These are phyloP conservation scores for Lasiosphaeria miniovina DNA, from an alignment of 495 filamentous ascomycete species.

Conservation along the genomic window DNA sequence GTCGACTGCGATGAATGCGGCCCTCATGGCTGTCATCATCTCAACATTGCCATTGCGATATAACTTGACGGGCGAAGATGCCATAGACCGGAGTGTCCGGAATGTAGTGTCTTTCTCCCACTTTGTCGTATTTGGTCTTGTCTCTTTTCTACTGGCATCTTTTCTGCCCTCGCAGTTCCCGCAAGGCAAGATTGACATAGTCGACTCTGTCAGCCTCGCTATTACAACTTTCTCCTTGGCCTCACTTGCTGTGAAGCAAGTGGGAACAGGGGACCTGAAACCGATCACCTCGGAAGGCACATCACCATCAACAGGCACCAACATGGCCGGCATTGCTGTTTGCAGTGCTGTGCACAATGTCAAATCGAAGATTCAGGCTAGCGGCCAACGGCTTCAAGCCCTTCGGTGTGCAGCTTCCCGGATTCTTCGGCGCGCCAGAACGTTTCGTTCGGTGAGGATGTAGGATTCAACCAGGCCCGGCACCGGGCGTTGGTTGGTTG, in stretches of 20 bases:
- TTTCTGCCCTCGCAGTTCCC: slow-evolving; percentile 13
- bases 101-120: slow-evolving; percentile 16
- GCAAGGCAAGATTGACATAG: slow-evolving; percentile 8
- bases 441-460: neutral
- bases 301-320: slow-evolving; percentile 6
- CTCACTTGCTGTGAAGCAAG: slow-evolving; percentile 12
- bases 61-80: slow-evolving; percentile 11
- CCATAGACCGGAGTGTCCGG: neutral
- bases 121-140: slow-evolving; percentile 34
- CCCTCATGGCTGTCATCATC: slow-evolving; percentile 13
- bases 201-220: slow-evolving; percentile 16
- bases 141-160: slow-evolving; percentile 29
- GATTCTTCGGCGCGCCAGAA: neutral
- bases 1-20: slow-evolving; percentile 2
- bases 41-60: slow-evolving; percentile 26
- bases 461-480: neutral
- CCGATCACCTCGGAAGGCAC: slow-evolving; percentile 9
- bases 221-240: slow-evolving; percentile 20
- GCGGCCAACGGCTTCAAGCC: neutral
- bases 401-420: slow-evolving; percentile 11
- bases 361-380: slow-evolving; percentile 26
- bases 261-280: neutral
- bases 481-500: neutral
- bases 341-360: slow-evolving; percentile 16
- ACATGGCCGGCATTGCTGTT: neutral